Base-by-base conservation (phyloP, 768 basidiomycete species). In the Strobilomyces echinocephalus region DNA sequence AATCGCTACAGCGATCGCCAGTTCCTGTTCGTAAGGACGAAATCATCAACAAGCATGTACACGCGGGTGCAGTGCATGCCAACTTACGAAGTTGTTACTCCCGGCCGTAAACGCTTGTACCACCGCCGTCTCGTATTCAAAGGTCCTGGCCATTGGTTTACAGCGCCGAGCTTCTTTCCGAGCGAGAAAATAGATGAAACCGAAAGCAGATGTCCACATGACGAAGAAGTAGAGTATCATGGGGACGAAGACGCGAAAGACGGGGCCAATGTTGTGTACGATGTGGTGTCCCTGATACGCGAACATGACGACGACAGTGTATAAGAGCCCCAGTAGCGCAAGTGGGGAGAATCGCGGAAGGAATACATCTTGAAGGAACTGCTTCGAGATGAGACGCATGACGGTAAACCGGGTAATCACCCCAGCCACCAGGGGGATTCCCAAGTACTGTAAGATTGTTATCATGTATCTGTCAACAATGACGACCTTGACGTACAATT, bases 171-270 rank as follows among this genome's bases (percentile, higher is more conserved):
- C 56, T 50, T 75, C 70, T 38, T 68, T 63, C 40, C 75, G 62
- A 11, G 73, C 66, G 15, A 84, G 71, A 55, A 70, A 75, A 62
- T 74, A 84, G 16, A 87, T 70, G n/a, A 80, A 59, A 30, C 66
- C 68, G 58, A 90, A 89, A 0, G 83, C 79, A 0, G 74, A 69
- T 4, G 74, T 73, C 86, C 88, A 92, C 81, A 91, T 87, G 68
- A 91, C 67, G 41, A 78, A 52, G 65, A 92, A 92, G 71, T 93
- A 93, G 33, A 88, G 72, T 21, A 88, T 72, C 73, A 90, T 78
- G 2, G 91, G 91, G 7, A 91, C 88, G 61, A 88, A 83, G 1
- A 88, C 82, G 16, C 90, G 80, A 69, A 92, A 91, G 3, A 90
- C 88, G 6, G 79, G 79, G 0, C 88, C 83, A 34, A 93, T 73